These are phyloP conservation scores for Coelastrella sp. DNA, from an alignment of 139 green algal species.

Conservation along the genomic window DNA sequence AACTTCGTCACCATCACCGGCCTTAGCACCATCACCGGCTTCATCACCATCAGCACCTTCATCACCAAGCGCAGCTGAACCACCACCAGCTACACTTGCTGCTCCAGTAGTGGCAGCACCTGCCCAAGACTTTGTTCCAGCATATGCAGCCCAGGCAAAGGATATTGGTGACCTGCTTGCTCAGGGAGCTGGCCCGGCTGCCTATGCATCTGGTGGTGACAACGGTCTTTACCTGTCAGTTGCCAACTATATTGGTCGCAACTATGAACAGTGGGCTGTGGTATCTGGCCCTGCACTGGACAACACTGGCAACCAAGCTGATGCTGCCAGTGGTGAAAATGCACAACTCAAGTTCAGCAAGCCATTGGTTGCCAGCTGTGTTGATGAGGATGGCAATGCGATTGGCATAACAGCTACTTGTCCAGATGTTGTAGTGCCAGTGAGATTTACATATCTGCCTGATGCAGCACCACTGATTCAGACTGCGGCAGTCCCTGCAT, in stretches of 20 bases:
- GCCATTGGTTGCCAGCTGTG: neutral
- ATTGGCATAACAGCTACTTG: neutral
- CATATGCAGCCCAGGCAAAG: neutral
- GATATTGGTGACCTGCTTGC: neutral
- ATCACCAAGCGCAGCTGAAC: neutral
- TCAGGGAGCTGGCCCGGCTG: neutral
- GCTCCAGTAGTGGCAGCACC: neutral
- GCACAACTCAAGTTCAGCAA: conserved; percentile 9
- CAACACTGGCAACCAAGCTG: neutral
- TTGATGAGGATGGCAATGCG: conserved; percentile 5
- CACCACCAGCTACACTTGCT: neutral
- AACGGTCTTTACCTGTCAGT: conserved; percentile 4
- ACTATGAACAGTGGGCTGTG: neutral
- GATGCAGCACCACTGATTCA: neutral
- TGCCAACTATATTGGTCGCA: conserved; percentile 4
- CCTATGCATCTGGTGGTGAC: conserved; percentile 11
- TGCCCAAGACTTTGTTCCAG: neutral
- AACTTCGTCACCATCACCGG: too few species aligned
- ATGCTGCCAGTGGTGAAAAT: neutral
- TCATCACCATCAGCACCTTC: neutral
- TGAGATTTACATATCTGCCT: neutral
- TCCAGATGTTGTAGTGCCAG: neutral
- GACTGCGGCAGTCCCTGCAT: neutral
- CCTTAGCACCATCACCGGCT: too few species aligned
- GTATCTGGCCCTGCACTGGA: conserved; percentile 1